Conservation (phyloP, 345 rosid species). For the Balakata baccata region DNA sequence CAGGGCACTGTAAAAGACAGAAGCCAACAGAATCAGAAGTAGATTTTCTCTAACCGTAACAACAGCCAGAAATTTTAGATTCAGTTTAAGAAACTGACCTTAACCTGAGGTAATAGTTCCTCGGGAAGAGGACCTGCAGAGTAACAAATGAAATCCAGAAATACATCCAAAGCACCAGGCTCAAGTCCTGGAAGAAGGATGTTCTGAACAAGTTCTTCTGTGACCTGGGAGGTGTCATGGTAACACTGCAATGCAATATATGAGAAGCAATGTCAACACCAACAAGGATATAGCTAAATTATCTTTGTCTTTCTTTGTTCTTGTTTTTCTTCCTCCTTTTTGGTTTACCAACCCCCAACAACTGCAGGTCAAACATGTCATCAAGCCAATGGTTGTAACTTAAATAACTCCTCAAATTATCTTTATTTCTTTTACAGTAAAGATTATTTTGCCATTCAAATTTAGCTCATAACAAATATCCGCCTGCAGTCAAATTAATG, state of each 20-base stretch:
- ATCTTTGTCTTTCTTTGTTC: background rate
- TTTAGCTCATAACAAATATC: background rate
- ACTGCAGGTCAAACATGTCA: background rate
- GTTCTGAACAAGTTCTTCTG: conserved; percentile 73
- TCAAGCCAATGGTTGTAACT: background rate
- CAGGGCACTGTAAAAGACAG: conserved; percentile 58
- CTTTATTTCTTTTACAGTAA: background rate
- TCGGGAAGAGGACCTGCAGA: conserved; percentile 89
- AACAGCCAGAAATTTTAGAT: background rate
- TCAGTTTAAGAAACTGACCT: conserved; percentile 41
- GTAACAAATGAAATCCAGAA: conserved; percentile 89
- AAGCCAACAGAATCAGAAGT: background rate
- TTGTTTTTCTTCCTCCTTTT: background rate
- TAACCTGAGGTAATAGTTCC: conserved; percentile 73
- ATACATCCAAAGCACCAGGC: conserved; percentile 85
- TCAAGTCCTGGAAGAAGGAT: conserved; percentile 89
- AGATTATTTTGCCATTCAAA: background rate
- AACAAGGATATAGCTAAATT: background rate
- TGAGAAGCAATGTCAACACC: conserved; percentile 2
- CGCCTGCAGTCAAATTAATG: background rate
- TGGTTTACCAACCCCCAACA: background rate
- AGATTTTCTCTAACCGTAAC: background rate
- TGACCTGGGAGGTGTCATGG: conserved; percentile 75
- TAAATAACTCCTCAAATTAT: background rate
- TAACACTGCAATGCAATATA: conserved; percentile 59